Conservation (phyloP, 1,284 basidiomycete species). For the Tylopilus orsonianus region DNA sequence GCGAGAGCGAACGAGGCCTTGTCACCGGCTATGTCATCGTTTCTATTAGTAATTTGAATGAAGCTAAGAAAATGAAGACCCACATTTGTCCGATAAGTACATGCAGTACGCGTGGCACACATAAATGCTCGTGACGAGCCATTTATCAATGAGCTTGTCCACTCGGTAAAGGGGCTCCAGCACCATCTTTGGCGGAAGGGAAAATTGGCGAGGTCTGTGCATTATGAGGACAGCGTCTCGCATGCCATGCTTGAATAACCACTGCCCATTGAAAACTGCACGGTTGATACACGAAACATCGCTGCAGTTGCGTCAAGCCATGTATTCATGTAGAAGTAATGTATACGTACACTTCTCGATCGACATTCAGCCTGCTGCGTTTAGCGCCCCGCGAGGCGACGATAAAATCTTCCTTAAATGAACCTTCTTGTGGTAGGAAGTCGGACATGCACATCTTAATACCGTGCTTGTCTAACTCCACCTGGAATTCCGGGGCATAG, state of each 20-base stretch:
- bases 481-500: conserved; percentile 27
- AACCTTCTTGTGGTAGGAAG: conserved; percentile 14
- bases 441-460: conserved; percentile 19
- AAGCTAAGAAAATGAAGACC: background rate
- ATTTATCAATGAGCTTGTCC: conserved; percentile 17
- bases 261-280: conserved; percentile 16
- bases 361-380: background rate
- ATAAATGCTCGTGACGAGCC: conserved; percentile 22
- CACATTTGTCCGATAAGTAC: conserved; percentile 31
- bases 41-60: background rate
- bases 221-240: conserved; percentile 23
- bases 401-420: conserved; percentile 24
- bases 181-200: conserved; percentile 12
- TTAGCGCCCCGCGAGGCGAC: conserved; percentile 18
- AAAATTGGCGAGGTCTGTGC: conserved; percentile 22
- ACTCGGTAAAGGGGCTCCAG: conserved; percentile 24
- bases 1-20: conserved; percentile 19
- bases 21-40: conserved; percentile 12
- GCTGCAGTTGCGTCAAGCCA: conserved; percentile 3
- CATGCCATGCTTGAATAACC: conserved; percentile 20
- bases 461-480: conserved; percentile 17
- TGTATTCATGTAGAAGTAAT: too few species aligned
- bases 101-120: conserved; percentile 25
- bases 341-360: too few species aligned
- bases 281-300: conserved; percentile 3